Percentiles rank a stretch among this genome's conserved stretches.
Evolutionary conservation across 176 grass and related monocot species (phyloP).

Genomic region (Oryza punctata): DNA sequence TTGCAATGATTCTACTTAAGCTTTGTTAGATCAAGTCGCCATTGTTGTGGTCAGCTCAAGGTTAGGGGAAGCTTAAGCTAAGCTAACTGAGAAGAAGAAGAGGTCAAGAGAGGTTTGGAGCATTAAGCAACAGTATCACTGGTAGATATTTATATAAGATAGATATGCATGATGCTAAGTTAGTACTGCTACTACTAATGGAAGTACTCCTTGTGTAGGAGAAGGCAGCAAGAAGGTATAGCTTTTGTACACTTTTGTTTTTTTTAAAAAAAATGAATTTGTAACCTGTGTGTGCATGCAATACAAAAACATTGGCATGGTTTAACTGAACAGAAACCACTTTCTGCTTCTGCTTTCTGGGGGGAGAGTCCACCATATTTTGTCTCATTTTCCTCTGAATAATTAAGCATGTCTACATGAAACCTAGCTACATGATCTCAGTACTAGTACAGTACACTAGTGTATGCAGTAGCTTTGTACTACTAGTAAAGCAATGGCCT

Average conservation of each 20-base stretch:
- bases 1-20: neutral
- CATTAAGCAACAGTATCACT: conserved; percentile 42
- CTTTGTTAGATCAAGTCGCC: conserved; percentile 34
- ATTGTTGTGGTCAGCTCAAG: conserved; percentile 33
- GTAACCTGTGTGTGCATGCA: conserved; percentile 12
- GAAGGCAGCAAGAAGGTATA: neutral
- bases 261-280: conserved; percentile 5
- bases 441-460: neutral
- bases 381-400: conserved; percentile 45
- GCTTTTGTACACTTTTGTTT: conserved; percentile 9
- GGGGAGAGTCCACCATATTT: conserved; percentile 59
- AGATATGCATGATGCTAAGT: neutral
- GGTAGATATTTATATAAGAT: conserved; percentile 51
- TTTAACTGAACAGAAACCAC: conserved; percentile 48
- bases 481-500: conserved; percentile 40
- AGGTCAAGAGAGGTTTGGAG: conserved; percentile 46
- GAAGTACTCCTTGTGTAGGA: neutral
- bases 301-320: conserved; percentile 31
- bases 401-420: conserved; percentile 38
- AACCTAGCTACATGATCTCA: conserved; percentile 30
- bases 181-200: neutral
- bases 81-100: neutral
- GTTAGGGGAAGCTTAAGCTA: conserved; percentile 25
- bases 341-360: conserved; percentile 53
- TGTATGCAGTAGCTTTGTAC: neutral